Evolutionary conservation across 1,139 yeast species (phyloP), one percentile per base, ranked within the genome.

Genomic region (Sugiyamaella sp.): DNA sequence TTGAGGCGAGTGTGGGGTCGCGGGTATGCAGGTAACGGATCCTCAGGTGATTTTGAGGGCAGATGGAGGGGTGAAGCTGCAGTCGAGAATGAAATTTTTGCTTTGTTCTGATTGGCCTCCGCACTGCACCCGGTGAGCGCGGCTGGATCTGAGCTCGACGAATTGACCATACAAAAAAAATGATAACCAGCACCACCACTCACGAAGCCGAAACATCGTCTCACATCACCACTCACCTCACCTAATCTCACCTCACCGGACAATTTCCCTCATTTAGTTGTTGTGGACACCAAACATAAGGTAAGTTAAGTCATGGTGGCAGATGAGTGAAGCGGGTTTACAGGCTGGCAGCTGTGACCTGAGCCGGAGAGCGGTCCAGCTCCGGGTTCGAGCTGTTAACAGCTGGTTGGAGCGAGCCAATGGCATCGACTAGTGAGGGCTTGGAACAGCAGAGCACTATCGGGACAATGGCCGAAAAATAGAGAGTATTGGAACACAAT

Each of bases 61-160:
- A 1, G 14, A 22, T 22, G 4, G 19, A 12, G 29, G 8, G 40
- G 35, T 29, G 35, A 12, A 29, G 12, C n/a, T 33, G 48, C 33
- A 21, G 40, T 16, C 24, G 8, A 43, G 19, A 41, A 24, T 41
- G 45, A 41, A 44, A 44, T 17, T 44, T 44, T 44, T 44, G 37
- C 48, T 44, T 44, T 44, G 48, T 44, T 44, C 48, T 44, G 48
- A 44, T 44, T 44, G 48, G 48, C 41, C 17, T 41, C 35, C 43
- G 21, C 35, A 9, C 21, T 8, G n/a, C 46, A 19, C 46, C 19
- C 10, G 17, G 6, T 27, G 38, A 27, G 41, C 41, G 48, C 48
- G 40, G 41, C 48, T 32, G 48, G 12, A 21, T 19, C 16, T 17
- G 25, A 17, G 2, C 12, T 32, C 29, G 20, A 24, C 16, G 46